Conservation (phyloP, 306 rosid genomes). For the Castanea crenata region DNA sequence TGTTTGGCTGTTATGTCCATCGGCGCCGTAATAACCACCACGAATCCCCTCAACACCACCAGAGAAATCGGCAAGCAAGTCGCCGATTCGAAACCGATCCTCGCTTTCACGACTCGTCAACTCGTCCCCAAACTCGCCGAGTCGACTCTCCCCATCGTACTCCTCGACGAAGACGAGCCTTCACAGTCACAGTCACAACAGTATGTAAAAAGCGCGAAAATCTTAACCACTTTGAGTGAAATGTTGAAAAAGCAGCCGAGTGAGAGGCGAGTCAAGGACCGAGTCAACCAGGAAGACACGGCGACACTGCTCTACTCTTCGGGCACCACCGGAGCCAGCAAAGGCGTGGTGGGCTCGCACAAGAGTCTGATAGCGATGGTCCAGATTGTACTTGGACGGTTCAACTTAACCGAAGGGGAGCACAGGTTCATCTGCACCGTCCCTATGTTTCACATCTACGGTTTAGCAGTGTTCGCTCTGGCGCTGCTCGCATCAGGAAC, state of each 20-base stretch:
- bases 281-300: conserved; percentile 66
- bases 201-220: background rate
- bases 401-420: conserved; percentile 23
- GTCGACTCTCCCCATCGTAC: conserved; percentile 49
- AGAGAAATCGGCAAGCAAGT: conserved; percentile 78
- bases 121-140: conserved; percentile 53
- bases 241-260: conserved; percentile 51
- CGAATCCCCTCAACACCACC: conserved; percentile 83
- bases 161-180: conserved; percentile 36
- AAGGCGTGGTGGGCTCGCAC: conserved; percentile 90
- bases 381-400: conserved; percentile 42
- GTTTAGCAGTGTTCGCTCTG: conserved; percentile 61
- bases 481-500: conserved; percentile 66
- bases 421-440: conserved; percentile 77
- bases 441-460: conserved; percentile 94
- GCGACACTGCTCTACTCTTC: conserved; percentile 87
- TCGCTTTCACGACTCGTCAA: conserved; percentile 66
- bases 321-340: conserved; percentile 86
- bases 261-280: conserved; percentile 33
- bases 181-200: background rate
- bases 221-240: conserved; percentile 27
- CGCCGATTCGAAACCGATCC: conserved; percentile 61
- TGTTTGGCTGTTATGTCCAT: conserved; percentile 85
- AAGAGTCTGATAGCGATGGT: conserved; percentile 68
- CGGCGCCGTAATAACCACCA: conserved; percentile 89